Conservation (phyloP, 768 basidiomycete species). For the Fistulinella prunicolor region DNA sequence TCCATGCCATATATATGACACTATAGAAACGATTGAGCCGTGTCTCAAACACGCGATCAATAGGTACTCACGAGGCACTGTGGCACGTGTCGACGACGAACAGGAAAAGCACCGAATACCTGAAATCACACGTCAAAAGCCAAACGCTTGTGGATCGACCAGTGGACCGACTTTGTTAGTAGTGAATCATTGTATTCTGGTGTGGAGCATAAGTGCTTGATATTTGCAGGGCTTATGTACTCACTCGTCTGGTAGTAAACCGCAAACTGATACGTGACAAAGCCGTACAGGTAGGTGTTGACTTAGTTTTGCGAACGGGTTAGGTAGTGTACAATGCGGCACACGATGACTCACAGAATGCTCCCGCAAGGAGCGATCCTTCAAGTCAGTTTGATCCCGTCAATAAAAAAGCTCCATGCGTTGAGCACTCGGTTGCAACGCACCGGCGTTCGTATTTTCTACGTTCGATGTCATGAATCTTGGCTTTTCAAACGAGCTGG, state of each 20-base stretch:
- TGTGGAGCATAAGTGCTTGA: too few relatives aligned
- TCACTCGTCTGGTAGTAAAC: slow-evolving; percentile 31
- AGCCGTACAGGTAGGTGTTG: slow-evolving; percentile 36
- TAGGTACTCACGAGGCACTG: slow-evolving; percentile 12
- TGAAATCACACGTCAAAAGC: neutral
- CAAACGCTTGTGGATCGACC: too few relatives aligned
- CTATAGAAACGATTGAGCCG: neutral
- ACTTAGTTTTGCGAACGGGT: slow-evolving; percentile 16
- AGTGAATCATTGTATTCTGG: slow-evolving; percentile 17
- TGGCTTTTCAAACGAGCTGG: too few relatives aligned
- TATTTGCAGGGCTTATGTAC: neutral
- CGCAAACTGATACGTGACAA: slow-evolving; percentile 43
- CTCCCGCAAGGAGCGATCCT: slow-evolving; percentile 16
- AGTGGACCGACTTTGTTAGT: slow-evolving; percentile 2
- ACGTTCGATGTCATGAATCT: too few relatives aligned
- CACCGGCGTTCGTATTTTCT: too few relatives aligned
- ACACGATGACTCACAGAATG: slow-evolving; percentile 19
- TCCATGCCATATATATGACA: slow-evolving; percentile 19
- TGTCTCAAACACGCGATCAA: neutral
- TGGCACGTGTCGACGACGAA: slow-evolving; percentile 21
- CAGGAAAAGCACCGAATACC: slow-evolving; percentile 15
- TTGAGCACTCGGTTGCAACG: too few relatives aligned
- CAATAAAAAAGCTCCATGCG: too few relatives aligned
- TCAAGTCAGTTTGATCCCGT: too few relatives aligned
- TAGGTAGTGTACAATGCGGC: neutral